A percentile compares a stretch with the other conserved stretches of the same genome.
These are phyloP conservation scores for Trichoderma sp. DNA, from an alignment of 2,329 filamentous ascomycete species.

Conservation along the genomic window DNA sequence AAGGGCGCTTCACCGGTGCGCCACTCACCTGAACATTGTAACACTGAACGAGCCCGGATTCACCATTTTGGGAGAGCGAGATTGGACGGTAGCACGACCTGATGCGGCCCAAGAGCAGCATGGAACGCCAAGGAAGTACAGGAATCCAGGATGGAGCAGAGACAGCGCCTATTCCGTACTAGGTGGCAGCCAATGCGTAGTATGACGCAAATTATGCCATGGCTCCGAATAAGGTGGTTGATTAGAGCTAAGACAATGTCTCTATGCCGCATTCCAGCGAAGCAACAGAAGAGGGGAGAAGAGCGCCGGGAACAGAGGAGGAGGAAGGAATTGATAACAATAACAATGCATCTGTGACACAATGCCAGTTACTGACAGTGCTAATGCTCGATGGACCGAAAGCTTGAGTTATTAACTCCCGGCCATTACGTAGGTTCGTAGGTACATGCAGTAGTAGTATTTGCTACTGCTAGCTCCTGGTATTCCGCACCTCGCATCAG, in stretches of 20 bases:
- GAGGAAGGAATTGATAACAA: not conserved
- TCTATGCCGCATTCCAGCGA: constrained; percentile 17
- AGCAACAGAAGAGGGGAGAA: not conserved
- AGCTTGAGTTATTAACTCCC: not conserved
- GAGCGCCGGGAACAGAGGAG: not conserved
- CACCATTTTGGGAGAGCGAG: constrained; percentile 16
- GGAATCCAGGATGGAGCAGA: constrained; percentile 1
- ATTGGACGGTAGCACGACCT: constrained; percentile 14
- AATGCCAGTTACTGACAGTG: not conserved
- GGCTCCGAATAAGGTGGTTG: constrained; percentile 2
- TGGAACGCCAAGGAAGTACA: constrained; percentile 18
- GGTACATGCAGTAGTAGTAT: no score
- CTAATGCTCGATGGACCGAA: not conserved
- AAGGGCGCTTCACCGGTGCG: constrained; percentile 16
- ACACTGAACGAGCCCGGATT: not conserved
- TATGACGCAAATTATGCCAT: constrained; percentile 20
- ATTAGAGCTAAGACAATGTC: constrained; percentile 22
- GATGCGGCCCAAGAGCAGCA: constrained; percentile 14
- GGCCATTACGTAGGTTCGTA: not conserved
- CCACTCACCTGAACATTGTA: not conserved
- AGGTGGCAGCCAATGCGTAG: not conserved
- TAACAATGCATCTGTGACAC: not conserved
- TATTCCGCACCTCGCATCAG: not conserved
- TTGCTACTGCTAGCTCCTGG: not conserved
- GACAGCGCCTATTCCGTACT: not conserved